phyloP scores from a whole-genome alignment of 305 asterid species.

The Andrographis paniculata region DNA sequence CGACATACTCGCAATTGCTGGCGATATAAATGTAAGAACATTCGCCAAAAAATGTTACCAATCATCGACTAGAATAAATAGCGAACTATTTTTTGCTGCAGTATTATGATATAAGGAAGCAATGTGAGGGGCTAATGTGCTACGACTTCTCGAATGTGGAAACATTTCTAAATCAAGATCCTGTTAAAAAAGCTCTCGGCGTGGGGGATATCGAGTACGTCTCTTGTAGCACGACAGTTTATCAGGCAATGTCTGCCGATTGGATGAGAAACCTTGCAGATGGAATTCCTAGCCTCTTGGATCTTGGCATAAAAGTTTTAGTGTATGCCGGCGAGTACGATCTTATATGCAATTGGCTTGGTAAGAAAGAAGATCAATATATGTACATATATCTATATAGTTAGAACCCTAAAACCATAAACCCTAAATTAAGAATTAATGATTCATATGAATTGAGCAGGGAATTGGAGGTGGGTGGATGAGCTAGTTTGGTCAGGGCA shows the following conservation, averaged over 20 bases:
- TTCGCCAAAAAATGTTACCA: no score
- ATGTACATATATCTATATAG: no score
- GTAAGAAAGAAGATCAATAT: slow-evolving; percentile 18
- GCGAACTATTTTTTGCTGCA: slow-evolving; percentile 14
- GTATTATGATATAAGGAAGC: slow-evolving; percentile 43
- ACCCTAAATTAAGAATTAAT: neutral
- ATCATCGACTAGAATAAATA: no score
- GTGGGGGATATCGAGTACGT: slow-evolving; percentile 37
- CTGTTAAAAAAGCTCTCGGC: slow-evolving; percentile 39
- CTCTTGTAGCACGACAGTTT: slow-evolving; percentile 34
- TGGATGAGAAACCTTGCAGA: slow-evolving; percentile 36
- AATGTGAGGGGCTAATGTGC: slow-evolving; percentile 41
- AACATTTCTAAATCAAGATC: slow-evolving; percentile 26
- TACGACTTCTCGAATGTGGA: slow-evolving; percentile 51
- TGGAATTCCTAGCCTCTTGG: slow-evolving; percentile 39
- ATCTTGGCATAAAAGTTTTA: slow-evolving; percentile 45
- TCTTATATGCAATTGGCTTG: slow-evolving; percentile 62
- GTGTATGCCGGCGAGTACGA: slow-evolving; percentile 66
- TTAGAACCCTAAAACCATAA: no score
- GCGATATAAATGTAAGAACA: no score
- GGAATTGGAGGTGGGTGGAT: slow-evolving; percentile 57
- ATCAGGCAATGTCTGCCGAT: slow-evolving; percentile 29
- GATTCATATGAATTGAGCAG: slow-evolving; percentile 15
- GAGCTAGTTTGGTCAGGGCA: slow-evolving; percentile 50
- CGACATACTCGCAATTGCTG: no score